These are phyloP conservation scores for Cyberlindnera xishuangbannaensis DNA, from an alignment of 805 yeast genomes.

Conservation along the genomic window DNA sequence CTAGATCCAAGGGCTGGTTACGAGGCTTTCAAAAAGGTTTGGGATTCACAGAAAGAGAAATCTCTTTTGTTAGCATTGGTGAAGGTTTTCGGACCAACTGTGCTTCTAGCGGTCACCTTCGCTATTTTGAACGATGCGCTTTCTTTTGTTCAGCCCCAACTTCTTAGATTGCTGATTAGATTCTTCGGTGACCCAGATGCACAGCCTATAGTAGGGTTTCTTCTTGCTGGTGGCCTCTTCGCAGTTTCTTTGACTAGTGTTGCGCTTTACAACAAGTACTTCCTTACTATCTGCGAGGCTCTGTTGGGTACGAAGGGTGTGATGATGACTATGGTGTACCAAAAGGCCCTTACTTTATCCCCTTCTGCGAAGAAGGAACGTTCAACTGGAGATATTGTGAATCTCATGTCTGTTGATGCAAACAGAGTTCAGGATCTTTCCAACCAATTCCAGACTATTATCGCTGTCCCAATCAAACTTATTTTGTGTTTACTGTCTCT, in stretches of 20 bases:
- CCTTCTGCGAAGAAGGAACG: constrained; percentile 53
- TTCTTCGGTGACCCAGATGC: constrained; percentile 44
- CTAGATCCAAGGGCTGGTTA: constrained; percentile 53
- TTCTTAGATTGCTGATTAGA: constrained; percentile 59
- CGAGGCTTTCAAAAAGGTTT: constrained; percentile 43
- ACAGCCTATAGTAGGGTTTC: constrained; percentile 40
- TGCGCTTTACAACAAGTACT: constrained; percentile 61
- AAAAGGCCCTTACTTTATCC: constrained; percentile 65
- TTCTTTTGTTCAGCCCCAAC: constrained; percentile 84
- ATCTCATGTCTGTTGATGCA: background rate
- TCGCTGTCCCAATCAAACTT: constrained; percentile 56
- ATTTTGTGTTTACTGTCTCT: constrained; percentile 48
- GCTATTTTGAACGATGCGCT: constrained; percentile 71
- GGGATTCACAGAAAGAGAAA: constrained; percentile 50
- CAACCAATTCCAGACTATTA: constrained; percentile 45
- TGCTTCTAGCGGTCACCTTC: constrained; percentile 63
- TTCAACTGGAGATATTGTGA: constrained; percentile 71
- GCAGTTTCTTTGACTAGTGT: constrained; percentile 55
- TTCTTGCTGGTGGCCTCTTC: constrained; percentile 62
- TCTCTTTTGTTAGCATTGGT: constrained; percentile 57
- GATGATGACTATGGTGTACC: constrained; percentile 60
- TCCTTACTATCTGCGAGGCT: constrained; percentile 49
- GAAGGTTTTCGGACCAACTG: constrained; percentile 71
- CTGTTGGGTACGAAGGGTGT: constrained; percentile 64
- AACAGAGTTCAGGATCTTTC: constrained; percentile 41